A percentile compares a stretch with the other conserved stretches of the same genome.
These are phyloP conservation scores for Tulasnella sp. DNA, from an alignment of 768 basidiomycete genomes.

Conservation along the genomic window DNA sequence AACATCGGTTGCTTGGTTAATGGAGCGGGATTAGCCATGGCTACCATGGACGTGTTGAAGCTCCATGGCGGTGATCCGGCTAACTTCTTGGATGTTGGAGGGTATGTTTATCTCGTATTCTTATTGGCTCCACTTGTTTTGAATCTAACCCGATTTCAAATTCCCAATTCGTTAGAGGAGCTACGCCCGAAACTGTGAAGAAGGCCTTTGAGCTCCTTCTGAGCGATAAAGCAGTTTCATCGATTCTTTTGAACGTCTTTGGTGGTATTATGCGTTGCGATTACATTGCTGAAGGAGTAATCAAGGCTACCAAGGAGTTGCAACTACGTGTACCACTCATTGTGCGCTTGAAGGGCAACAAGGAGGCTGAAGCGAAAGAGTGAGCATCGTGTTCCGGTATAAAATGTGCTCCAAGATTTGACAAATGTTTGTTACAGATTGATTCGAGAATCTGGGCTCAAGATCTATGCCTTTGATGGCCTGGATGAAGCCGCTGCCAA, in stretches of 20 bases:
- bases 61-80: slow-evolving; percentile 94
- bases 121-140: background rate
- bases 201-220: slow-evolving; percentile 96
- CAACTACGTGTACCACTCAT: slow-evolving; percentile 73
- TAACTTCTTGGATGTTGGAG: slow-evolving; percentile 98
- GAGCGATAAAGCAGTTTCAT: slow-evolving; percentile 83
- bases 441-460: slow-evolving; percentile 83
- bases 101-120: slow-evolving; percentile 38
- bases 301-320: slow-evolving; percentile 92
- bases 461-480: slow-evolving; percentile 86
- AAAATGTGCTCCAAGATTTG: slow-evolving; percentile 9
- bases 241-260: slow-evolving; percentile 98
- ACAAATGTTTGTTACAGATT: slow-evolving; percentile 41
- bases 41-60: slow-evolving; percentile 98
- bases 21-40: slow-evolving; percentile 98
- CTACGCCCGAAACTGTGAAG: slow-evolving; percentile 98
- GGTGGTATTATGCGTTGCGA: slow-evolving; percentile 99
- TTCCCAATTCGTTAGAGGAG: slow-evolving; percentile 45
- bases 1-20: slow-evolving; percentile 96
- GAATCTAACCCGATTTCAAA: background rate
- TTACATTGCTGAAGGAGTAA: slow-evolving; percentile 95
- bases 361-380: slow-evolving; percentile 91
- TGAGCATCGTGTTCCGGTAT: slow-evolving; percentile 34
- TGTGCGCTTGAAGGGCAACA: slow-evolving; percentile 93
- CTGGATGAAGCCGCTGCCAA: slow-evolving; percentile 83